Base-by-base conservation (phyloP, 2,329 filamentous ascomycete genomes). In the Coniochaeta prunicola region DNA sequence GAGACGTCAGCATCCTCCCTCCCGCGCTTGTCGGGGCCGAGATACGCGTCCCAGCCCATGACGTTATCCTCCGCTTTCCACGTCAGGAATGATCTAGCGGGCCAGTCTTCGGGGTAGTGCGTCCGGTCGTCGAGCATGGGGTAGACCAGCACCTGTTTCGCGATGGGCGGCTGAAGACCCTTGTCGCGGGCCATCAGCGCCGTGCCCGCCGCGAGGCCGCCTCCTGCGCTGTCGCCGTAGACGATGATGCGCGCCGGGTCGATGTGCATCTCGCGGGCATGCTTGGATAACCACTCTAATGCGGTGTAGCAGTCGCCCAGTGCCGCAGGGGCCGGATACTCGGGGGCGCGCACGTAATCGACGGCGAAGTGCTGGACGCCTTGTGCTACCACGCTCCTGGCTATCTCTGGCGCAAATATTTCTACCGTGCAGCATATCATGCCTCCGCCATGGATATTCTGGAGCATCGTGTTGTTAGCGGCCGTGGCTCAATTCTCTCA, bases 341-440 rank as follows among this genome's bases (percentile, higher is more conserved):
- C 79, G 0, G 80, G 80, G 1, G 77, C 77, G 13, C 81, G 70
- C 0, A 77, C 69, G 64, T 83, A 83, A 36, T 77, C 76, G 1
- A 80, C 74, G 59, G 77, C 65, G 34, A 64, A 69, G 48, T 66
- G 55, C 58, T 64, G 61, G 2, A 66, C 59, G 30, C 61, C 64
- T 1, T 62, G 59, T 1, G 33, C 50, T 34, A 56, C 30, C 1
- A 63, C 65, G 26, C 63, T 58, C 33, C 53, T 56, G n/a, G 63
- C 62, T 10, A 67, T 61, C 21, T 19, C 31, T 7, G 57, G 53
- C 0, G 55, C 31, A 60, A 65, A 59, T 42, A 64, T 15, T 10
- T 59, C 36, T 10, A 68, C 63, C 1, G 38, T 62, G 50, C 63
- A 66, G 7, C 61, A 58, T 34, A 71, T 50, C 50, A 67, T 59